These are phyloP conservation scores for Fusarium denticulatum DNA, from an alignment of 2,329 filamentous ascomycete genomes.

Conservation along the genomic window DNA sequence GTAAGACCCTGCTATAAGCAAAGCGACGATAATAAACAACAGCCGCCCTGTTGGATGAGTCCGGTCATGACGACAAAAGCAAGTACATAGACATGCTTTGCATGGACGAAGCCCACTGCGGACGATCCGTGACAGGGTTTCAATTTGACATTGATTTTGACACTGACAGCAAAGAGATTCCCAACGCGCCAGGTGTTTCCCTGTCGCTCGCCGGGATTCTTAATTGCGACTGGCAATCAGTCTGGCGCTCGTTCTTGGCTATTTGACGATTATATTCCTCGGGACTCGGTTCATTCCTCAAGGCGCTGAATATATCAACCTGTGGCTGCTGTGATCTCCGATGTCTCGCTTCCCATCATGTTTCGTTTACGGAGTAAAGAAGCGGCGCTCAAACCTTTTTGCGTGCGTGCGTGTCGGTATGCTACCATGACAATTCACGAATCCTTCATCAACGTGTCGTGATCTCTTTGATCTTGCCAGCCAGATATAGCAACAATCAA, in stretches of 20 bases:
- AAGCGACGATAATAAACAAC: not conserved
- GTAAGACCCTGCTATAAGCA: not conserved
- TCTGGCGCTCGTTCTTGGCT: constrained; percentile 15
- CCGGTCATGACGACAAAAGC: constrained; percentile 26
- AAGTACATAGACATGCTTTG: constrained; percentile 30
- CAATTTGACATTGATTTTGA: constrained; percentile 18
- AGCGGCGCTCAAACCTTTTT: not conserved
- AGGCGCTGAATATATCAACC: not conserved
- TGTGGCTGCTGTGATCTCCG: constrained; percentile 20
- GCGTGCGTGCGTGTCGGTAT: not conserved
- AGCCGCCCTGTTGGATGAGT: constrained; percentile 11
- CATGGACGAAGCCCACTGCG: constrained; percentile 28
- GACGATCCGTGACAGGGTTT: constrained; percentile 27
- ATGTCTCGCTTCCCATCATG: constrained; percentile 31
- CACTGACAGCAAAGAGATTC: not conserved
- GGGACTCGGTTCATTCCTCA: constrained; percentile 28
- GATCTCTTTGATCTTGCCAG: constrained; percentile 15
- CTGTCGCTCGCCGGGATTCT: constrained; percentile 16
- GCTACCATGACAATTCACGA: constrained; percentile 5
- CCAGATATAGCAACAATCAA: constrained; percentile 22
- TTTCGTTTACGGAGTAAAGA: constrained; percentile 26
- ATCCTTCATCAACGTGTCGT: constrained; percentile 21
- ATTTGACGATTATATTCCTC: constrained; percentile 10
- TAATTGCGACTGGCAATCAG: constrained; percentile 24
- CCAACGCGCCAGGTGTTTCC: constrained; percentile 2